Conservation (phyloP, 1,284 basidiomycete genomes). For the Cutaneotrichosporon sp. region DNA sequence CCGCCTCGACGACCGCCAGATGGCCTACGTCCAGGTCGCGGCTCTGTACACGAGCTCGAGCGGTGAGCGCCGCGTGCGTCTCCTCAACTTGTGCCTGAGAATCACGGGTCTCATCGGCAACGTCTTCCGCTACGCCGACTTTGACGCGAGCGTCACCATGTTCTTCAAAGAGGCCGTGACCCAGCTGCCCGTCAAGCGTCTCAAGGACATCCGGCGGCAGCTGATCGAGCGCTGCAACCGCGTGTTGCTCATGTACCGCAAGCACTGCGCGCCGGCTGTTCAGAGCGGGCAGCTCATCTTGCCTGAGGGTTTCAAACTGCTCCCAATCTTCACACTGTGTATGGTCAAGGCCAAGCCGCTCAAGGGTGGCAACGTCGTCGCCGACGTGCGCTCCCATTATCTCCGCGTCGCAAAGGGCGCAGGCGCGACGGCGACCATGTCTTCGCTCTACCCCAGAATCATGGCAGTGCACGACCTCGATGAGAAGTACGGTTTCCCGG, state of each 20-base stretch:
- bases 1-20: conserved; percentile 69
- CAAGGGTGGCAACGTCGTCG: conserved; percentile 88
- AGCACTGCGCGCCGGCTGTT: conserved; percentile 83
- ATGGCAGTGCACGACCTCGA: conserved; percentile 84
- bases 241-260: conserved; percentile 82
- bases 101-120: conserved; percentile 82
- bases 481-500: conserved; percentile 65
- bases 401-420: conserved; percentile 66
- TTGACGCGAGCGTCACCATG: conserved; percentile 77
- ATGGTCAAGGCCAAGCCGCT: conserved; percentile 88
- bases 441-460: conserved; percentile 84
- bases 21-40: conserved; percentile 86
- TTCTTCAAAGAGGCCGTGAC: conserved; percentile 76
- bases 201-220: conserved; percentile 76
- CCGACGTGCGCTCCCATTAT: conserved; percentile 88
- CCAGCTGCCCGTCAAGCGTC: conserved; percentile 63
- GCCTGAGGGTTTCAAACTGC: conserved; percentile 86
- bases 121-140: conserved; percentile 88
- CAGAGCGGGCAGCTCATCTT: conserved; percentile 84
- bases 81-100: conserved; percentile 79
- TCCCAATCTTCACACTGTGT: conserved; percentile 80
- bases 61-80: conserved; percentile 81
- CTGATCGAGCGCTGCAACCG: conserved; percentile 82
- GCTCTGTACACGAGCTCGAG: conserved; percentile 77
- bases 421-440: conserved; percentile 65